Evolutionary conservation across 805 yeast genomes (phyloP).

Genomic region (Phaffomyces antillensis): DNA sequence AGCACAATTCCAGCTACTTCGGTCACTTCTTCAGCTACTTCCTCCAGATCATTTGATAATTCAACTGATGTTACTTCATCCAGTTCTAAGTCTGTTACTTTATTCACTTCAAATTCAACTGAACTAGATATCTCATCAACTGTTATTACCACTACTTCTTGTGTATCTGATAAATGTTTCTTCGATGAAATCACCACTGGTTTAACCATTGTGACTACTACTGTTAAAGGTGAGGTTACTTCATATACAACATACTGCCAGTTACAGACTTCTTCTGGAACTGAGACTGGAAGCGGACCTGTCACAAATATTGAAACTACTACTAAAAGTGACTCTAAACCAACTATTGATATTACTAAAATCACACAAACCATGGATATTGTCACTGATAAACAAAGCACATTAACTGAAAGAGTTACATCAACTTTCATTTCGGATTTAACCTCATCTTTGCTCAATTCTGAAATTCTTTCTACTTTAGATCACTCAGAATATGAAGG

Average conservation of each 20-base stretch:
- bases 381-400: too few relatives aligned
- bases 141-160: slow-evolving; percentile 29
- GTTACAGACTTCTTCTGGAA: slow-evolving; percentile 8
- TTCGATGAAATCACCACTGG: slow-evolving; percentile 27
- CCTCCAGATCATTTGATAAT: too few relatives aligned
- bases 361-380: not conserved
- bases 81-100: not conserved
- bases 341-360: not conserved
- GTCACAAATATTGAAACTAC: not conserved
- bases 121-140: not conserved
- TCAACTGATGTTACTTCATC: not conserved
- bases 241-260: slow-evolving; percentile 30
- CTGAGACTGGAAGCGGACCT: not conserved
- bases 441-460: not conserved
- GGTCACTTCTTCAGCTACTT: not conserved
- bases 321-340: not conserved
- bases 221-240: slow-evolving; percentile 18
- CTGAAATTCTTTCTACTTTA: not conserved
- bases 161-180: slow-evolving; percentile 28
- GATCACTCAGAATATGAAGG: not conserved
- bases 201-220: slow-evolving; percentile 16
- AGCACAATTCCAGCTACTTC: not conserved
- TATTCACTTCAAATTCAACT: not conserved
- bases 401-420: not conserved
- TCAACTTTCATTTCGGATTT: not conserved